phyloP scores from a whole-genome alignment of 352 stramenopile species.

The Phytophthora aleatoria region DNA sequence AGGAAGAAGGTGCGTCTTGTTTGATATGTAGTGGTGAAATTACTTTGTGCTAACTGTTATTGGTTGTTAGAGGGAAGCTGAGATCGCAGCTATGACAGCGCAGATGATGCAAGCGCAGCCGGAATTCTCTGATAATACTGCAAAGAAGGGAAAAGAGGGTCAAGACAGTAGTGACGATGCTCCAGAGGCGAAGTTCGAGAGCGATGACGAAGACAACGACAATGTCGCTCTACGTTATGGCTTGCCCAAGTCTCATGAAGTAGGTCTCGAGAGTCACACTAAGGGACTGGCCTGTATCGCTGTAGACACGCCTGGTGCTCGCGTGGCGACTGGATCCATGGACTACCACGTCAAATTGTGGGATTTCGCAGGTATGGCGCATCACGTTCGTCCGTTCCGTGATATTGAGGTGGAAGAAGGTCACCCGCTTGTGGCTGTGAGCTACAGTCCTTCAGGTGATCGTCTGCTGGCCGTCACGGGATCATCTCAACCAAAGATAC shows the following conservation, averaged over 20 bases:
- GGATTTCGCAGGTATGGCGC: conserved; percentile 88
- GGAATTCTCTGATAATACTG: conserved; percentile 4
- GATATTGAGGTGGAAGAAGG: conserved; percentile 83
- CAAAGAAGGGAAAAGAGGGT: conserved; percentile 3
- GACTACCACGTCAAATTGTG: conserved; percentile 88
- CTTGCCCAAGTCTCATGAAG: conserved; percentile 73
- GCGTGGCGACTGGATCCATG: conserved; percentile 79
- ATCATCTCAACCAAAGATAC: conserved; percentile 77
- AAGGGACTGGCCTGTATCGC: conserved; percentile 77
- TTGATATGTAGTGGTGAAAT: neutral
- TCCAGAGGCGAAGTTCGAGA: conserved; percentile 31
- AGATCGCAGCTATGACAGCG: conserved; percentile 76
- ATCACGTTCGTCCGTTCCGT: conserved; percentile 78
- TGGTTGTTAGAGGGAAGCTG: conserved; percentile 51
- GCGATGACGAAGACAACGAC: conserved; percentile 39
- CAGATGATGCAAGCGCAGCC: conserved; percentile 66
- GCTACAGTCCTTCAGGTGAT: conserved; percentile 83
- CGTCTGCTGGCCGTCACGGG: conserved; percentile 69
- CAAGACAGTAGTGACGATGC: conserved; percentile 16
- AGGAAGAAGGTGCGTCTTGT: conserved; percentile 42
- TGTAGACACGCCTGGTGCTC: conserved; percentile 65
- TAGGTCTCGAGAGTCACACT: conserved; percentile 56
- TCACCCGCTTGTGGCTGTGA: conserved; percentile 75
- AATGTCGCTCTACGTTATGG: conserved; percentile 72
- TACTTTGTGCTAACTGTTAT: neutral